These are phyloP conservation scores for Wickerhamomyces subpelliculosus DNA, from an alignment of 805 yeast species.

Conservation along the genomic window DNA sequence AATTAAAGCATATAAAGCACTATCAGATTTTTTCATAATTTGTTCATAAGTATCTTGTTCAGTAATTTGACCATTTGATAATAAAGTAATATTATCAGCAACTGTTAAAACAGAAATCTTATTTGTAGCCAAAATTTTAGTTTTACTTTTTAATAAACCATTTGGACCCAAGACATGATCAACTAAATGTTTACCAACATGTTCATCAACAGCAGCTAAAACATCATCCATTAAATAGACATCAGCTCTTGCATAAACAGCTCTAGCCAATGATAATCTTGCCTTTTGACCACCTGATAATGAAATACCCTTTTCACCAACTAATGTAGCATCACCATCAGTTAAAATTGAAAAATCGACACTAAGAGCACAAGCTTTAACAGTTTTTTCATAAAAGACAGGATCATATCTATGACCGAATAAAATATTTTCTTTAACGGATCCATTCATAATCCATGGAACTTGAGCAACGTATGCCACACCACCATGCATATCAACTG, in stretches of 20 bases:
- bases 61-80: conserved; percentile 59
- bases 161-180: conserved; percentile 75
- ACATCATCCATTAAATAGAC: conserved; percentile 88
- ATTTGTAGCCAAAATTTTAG: conserved; percentile 80
- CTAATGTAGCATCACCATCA: conserved; percentile 86
- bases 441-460: conserved; percentile 96
- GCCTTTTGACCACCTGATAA: conserved; percentile 98
- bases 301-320: conserved; percentile 96
- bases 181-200: conserved; percentile 83
- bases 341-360: conserved; percentile 76
- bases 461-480: conserved; percentile 89
- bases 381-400: conserved; percentile 70
- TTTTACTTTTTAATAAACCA: conserved; percentile 69
- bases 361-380: conserved; percentile 81
- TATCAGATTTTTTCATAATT: conserved; percentile 36
- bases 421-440: conserved; percentile 82
- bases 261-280: conserved; percentile 87
- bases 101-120: conserved; percentile 73
- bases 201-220: conserved; percentile 95
- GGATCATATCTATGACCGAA: conserved; percentile 85
- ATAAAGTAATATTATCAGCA: conserved; percentile 64
- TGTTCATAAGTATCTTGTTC: conserved; percentile 61
- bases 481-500: conserved; percentile 64
- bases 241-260: conserved; percentile 92
- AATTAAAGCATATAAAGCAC: conserved; percentile 48